phyloP scores from a whole-genome alignment of 768 basidiomycete species.

The Leucocoprinus sp. region DNA sequence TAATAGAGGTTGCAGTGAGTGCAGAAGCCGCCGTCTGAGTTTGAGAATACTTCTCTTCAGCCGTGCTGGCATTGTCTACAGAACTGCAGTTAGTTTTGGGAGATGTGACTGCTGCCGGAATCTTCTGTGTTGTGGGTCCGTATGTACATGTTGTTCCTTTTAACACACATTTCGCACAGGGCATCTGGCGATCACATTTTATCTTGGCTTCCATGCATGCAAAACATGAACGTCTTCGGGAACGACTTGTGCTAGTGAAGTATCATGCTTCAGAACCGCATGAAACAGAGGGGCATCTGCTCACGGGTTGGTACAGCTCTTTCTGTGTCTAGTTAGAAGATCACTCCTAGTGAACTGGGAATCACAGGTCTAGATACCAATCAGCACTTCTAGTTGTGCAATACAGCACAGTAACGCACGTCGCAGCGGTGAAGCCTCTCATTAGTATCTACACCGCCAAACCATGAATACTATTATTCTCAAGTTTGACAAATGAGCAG shows the following conservation, averaged over 20 bases:
- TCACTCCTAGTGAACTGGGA: constrained; percentile 62
- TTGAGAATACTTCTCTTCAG: not conserved
- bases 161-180: constrained; percentile 44
- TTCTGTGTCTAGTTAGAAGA: constrained; percentile 53
- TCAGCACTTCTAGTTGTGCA: constrained; percentile 4
- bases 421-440: constrained; percentile 50
- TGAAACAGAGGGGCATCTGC: constrained; percentile 16
- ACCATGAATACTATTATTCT: constrained; percentile 11
- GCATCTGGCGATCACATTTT: constrained; percentile 52
- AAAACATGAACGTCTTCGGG: constrained; percentile 48
- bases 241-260: constrained; percentile 29
- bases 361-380: constrained; percentile 38
- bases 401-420: constrained; percentile 25
- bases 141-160: constrained; percentile 11
- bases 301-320: constrained; percentile 52
- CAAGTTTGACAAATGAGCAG: constrained; percentile 21
- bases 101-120: not conserved
- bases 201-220: constrained; percentile 57
- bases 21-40: not conserved
- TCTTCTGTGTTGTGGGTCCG: not conserved
- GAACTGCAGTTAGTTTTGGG: not conserved
- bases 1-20: not conserved
- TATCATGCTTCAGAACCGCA: constrained; percentile 7
- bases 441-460: constrained; percentile 34
- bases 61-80: not conserved